Conservation (phyloP, 1,284 basidiomycete genomes). For the Microbotryum lychnidis-dioicae region DNA sequence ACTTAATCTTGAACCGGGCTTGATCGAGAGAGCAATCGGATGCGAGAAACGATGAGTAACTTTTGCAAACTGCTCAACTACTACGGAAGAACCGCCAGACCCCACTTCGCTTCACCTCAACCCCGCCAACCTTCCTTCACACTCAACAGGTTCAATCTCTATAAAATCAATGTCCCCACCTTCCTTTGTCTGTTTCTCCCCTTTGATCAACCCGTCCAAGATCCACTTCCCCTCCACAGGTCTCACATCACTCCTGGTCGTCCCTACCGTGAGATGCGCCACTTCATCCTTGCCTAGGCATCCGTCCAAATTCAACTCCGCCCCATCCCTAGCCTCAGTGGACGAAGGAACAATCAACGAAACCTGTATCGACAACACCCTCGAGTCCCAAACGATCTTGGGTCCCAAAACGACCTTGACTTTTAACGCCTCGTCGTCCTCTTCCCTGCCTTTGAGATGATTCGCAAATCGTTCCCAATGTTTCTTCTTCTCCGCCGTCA, state of each 20-base stretch:
- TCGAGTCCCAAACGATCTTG: constrained; percentile 62
- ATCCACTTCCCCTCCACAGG: constrained; percentile 65
- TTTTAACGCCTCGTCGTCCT: constrained; percentile 44
- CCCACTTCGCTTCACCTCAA: constrained; percentile 6
- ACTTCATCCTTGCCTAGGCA: constrained; percentile 3
- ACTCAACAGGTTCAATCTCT: constrained; percentile 16
- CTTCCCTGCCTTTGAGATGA: background rate
- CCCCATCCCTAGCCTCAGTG: constrained; percentile 1
- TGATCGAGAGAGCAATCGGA: no score
- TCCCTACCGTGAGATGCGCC: constrained; percentile 81
- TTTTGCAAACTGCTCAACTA: background rate
- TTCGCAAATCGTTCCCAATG: constrained; percentile 20
- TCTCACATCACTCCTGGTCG: constrained; percentile 48
- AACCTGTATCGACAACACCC: constrained; percentile 61
- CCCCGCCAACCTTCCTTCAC: constrained; percentile 24
- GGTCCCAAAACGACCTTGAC: constrained; percentile 51
- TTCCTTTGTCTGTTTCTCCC: constrained; percentile 31
- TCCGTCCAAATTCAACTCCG: constrained; percentile 19
- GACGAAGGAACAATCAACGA: constrained; percentile 31
- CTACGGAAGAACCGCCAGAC: background rate
- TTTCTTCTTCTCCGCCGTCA: constrained; percentile 39
- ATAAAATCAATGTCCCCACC: constrained; percentile 24
- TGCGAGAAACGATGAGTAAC: background rate
- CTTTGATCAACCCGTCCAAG: constrained; percentile 53
- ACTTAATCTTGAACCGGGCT: no score